These are phyloP conservation scores for Stromatinia cepivora DNA, from an alignment of 2,329 filamentous ascomycete genomes.

Conservation along the genomic window DNA sequence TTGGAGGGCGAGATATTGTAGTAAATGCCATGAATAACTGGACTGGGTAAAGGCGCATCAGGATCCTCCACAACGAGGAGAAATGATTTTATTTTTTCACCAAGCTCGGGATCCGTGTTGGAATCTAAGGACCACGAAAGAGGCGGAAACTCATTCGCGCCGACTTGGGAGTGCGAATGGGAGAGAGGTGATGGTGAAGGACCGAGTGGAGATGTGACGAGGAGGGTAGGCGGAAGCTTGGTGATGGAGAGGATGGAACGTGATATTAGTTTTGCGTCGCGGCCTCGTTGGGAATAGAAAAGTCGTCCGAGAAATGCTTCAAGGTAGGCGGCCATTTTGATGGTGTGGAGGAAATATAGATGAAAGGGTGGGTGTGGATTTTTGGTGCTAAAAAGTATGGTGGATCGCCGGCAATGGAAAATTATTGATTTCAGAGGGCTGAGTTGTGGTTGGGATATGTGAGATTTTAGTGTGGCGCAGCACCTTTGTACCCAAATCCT, in stretches of 20 bases:
- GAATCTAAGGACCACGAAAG: not conserved
- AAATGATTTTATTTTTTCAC: not conserved
- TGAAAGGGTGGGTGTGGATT: not conserved
- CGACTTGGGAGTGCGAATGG: not conserved
- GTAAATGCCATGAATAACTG: slow-evolving; percentile 1
- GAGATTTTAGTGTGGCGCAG: not conserved
- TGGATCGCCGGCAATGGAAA: no score
- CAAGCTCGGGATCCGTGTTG: not conserved
- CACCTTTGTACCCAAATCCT: not conserved
- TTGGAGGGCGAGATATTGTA: not conserved
- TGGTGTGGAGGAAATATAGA: not conserved
- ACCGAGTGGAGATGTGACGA: not conserved
- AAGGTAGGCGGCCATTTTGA: not conserved
- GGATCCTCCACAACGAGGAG: slow-evolving; percentile 8
- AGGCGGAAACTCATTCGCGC: not conserved
- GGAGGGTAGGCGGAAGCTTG: not conserved
- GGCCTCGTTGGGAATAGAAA: not conserved
- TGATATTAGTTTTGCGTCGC: not conserved
- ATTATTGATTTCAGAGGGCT: no score
- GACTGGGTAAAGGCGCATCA: not conserved
- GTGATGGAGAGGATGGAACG: not conserved
- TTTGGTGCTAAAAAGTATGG: no score
- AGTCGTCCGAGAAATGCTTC: not conserved
- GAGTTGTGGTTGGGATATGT: no score
- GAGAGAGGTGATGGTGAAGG: not conserved